These are phyloP conservation scores for Spinellus fusiger DNA, from an alignment of 192 early-diverging fungal genomes.

Conservation along the genomic window DNA sequence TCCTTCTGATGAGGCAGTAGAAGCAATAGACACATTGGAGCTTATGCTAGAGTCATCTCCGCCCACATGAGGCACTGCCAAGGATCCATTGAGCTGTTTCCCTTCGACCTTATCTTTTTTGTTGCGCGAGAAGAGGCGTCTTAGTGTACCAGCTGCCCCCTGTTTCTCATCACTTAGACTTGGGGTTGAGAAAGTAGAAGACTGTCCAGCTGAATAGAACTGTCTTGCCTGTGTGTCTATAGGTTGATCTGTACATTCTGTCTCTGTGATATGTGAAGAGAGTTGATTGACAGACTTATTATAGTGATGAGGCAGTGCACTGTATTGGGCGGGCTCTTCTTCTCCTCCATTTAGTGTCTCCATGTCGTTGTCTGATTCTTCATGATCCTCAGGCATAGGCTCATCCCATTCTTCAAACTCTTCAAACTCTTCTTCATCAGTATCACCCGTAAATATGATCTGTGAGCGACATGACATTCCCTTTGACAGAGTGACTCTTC, in stretches of 20 bases:
- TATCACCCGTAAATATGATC: conserved; percentile 22
- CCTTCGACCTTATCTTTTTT: conserved; percentile 6
- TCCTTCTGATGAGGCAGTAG: background rate
- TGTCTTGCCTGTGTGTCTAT: background rate
- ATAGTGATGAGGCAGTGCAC: background rate
- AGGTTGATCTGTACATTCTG: background rate
- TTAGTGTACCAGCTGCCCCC: background rate
- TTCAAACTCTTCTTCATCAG: conserved; percentile 32
- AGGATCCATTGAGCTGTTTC: background rate
- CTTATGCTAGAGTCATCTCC: background rate
- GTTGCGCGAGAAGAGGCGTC: conserved; percentile 11
- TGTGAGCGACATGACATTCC: conserved; percentile 30
- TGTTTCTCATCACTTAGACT: background rate
- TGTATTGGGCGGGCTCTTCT: conserved; percentile 23
- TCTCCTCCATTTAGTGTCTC: conserved; percentile 33
- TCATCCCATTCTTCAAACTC: conserved; percentile 42
- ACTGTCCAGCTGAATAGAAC: background rate
- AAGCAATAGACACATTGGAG: background rate
- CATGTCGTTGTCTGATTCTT: conserved; percentile 34
- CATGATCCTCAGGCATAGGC: conserved; percentile 38
- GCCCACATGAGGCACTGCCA: background rate
- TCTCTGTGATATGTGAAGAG: background rate
- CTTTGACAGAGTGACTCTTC: conserved; percentile 33
- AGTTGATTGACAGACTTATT: background rate
- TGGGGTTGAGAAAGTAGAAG: background rate